These are phyloP conservation scores for Glutinoglossum americanum DNA, from an alignment of 495 filamentous ascomycete genomes.

Conservation along the genomic window DNA sequence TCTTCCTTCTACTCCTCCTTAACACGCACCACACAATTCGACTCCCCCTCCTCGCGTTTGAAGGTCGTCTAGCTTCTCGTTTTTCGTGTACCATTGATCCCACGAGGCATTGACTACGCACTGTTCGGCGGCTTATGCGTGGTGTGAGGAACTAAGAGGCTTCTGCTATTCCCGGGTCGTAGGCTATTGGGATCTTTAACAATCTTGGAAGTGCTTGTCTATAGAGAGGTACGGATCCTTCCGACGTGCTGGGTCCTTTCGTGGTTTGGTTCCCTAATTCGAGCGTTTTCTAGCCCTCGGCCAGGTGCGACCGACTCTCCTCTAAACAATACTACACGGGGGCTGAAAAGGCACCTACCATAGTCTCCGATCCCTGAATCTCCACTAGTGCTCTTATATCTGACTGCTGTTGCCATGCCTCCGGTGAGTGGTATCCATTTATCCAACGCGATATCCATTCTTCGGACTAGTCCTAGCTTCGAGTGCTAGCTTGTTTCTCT, in stretches of 20 bases:
- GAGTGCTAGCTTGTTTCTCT: neutral
- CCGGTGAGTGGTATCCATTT: slow-evolving; percentile 4
- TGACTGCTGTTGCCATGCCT: slow-evolving; percentile 2
- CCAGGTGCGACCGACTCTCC: neutral
- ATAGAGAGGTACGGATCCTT: neutral
- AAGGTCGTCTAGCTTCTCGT: neutral
- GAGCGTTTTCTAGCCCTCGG: neutral
- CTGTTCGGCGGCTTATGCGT: neutral
- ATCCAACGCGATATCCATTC: neutral
- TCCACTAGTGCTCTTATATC: neutral
- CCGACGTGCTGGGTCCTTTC: neutral
- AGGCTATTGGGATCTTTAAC: neutral
- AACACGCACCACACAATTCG: neutral
- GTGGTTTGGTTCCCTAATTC: neutral
- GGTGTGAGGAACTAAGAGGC: neutral
- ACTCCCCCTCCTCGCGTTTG: neutral
- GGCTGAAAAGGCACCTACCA: neutral
- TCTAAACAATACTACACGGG: neutral
- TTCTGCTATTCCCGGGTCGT: neutral
- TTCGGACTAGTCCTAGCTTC: neutral
- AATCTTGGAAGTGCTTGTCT: too few relatives aligned
- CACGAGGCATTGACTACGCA: neutral
- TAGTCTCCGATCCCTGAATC: neutral
- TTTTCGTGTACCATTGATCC: neutral
- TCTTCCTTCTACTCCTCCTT: neutral